These are phyloP conservation scores for Syncephalastrum racemosum DNA, from an alignment of 371 early-diverging fungal genomes.

Conservation along the genomic window DNA sequence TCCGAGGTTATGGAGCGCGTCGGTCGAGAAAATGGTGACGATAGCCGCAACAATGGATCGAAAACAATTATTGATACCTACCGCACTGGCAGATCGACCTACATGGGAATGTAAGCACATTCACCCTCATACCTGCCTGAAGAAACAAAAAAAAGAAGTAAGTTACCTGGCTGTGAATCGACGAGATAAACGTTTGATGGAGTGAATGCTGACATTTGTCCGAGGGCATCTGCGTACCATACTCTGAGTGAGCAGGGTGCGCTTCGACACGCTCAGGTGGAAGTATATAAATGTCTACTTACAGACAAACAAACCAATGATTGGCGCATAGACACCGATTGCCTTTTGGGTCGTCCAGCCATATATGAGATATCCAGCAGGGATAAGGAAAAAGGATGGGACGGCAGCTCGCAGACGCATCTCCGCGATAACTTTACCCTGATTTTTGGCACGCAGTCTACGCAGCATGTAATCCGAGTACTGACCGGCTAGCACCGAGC, in stretches of 20 bases:
- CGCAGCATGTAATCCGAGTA: constrained; percentile 47
- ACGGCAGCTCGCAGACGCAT: constrained; percentile 41
- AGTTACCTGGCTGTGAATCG: constrained; percentile 17
- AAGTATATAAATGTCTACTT: constrained; percentile 5
- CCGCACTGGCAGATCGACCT: constrained; percentile 29
- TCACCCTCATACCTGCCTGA: constrained; percentile 17
- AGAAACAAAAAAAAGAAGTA: background rate
- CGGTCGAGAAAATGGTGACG: constrained; percentile 25
- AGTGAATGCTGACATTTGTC: constrained; percentile 30
- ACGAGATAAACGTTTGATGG: constrained; percentile 19
- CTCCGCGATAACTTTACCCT: constrained; percentile 31
- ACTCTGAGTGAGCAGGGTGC: background rate
- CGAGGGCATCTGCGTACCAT: constrained; percentile 23
- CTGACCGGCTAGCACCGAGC: constrained; percentile 47
- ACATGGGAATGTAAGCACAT: constrained; percentile 20
- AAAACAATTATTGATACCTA: constrained; percentile 40
- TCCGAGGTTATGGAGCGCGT: constrained; percentile 21
- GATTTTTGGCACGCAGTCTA: constrained; percentile 14
- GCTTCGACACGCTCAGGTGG: background rate
- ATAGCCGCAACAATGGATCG: constrained; percentile 39
- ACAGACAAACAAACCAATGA: constrained; percentile 37
- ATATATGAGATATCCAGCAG: constrained; percentile 35
- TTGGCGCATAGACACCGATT: constrained; percentile 21
- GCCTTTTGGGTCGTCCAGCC: constrained; percentile 37
- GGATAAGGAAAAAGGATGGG: constrained; percentile 35